A percentile compares a stretch with the other conserved stretches of the same genome.
These are phyloP conservation scores for Chalaropsis thielavioides DNA, from an alignment of 2,329 filamentous ascomycete genomes.

Conservation along the genomic window DNA sequence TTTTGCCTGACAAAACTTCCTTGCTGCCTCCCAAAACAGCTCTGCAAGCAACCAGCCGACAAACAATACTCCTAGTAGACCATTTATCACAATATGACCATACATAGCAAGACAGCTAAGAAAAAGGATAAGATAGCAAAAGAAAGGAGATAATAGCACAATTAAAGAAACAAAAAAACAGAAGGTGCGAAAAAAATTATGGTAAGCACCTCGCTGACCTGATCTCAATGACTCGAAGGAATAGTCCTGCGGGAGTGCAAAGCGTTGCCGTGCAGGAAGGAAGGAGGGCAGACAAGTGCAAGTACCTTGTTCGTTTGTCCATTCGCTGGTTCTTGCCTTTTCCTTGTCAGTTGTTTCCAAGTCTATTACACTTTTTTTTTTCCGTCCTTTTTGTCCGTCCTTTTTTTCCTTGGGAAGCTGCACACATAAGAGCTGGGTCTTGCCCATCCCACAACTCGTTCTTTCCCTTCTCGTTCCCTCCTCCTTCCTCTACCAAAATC, in stretches of 20 bases:
- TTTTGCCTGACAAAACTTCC: background rate
- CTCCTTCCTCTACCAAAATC: slow-evolving; percentile 19
- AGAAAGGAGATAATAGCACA: background rate
- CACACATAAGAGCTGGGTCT: slow-evolving; percentile 14
- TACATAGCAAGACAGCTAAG: background rate
- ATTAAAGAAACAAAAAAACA: background rate
- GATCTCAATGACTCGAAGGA: background rate
- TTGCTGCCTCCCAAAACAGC: background rate
- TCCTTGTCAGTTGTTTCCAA: slow-evolving; percentile 5
- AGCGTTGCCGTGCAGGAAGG: slow-evolving; percentile 4
- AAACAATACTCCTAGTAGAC: background rate
- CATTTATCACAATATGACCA: background rate
- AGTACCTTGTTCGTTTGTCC: background rate
- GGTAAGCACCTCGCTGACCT: slow-evolving; percentile 3
- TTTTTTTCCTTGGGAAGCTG: background rate
- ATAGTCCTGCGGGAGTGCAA: slow-evolving; percentile 3
- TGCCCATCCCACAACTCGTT: slow-evolving; percentile 12
- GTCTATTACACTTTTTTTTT: background rate
- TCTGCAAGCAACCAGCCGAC: background rate
- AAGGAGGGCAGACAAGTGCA: slow-evolving; percentile 3
- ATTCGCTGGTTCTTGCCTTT: slow-evolving; percentile 6
- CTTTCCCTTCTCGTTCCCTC: slow-evolving; percentile 20
- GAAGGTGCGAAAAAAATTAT: background rate
- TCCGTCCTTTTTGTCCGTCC: background rate
- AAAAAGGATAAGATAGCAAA: background rate